A percentile compares a stretch with the other conserved stretches of the same genome.
These are phyloP conservation scores for Hibiscus trionum DNA, from an alignment of 345 rosid species.

Conservation along the genomic window DNA sequence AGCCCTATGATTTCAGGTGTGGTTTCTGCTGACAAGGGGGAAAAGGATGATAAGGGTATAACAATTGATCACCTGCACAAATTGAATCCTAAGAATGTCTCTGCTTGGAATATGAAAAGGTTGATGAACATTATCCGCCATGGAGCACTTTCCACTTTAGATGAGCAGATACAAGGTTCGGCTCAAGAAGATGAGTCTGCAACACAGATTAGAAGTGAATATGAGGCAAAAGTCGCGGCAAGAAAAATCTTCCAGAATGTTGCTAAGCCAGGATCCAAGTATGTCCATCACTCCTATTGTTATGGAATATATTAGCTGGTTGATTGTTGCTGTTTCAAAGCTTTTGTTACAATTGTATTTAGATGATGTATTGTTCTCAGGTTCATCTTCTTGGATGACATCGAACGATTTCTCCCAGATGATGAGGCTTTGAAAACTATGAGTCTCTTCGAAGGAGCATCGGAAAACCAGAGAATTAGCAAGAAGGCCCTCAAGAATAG, in stretches of 20 bases:
- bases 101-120: slow-evolving; percentile 94
- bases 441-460: slow-evolving; percentile 39
- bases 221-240: slow-evolving; percentile 78
- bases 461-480: slow-evolving; percentile 48
- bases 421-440: slow-evolving; percentile 65
- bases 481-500: slow-evolving; percentile 66
- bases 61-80: slow-evolving; percentile 63
- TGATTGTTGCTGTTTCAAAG: too few species aligned
- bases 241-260: slow-evolving; percentile 74
- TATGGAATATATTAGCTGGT: neutral
- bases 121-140: slow-evolving; percentile 59
- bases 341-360: too few species aligned
- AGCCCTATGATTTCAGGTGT: slow-evolving; percentile 38
- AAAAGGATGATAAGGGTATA: slow-evolving; percentile 31
- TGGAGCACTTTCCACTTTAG: slow-evolving; percentile 69
- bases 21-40: slow-evolving; percentile 42
- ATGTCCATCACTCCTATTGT: slow-evolving; percentile 3
- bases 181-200: slow-evolving; percentile 47
- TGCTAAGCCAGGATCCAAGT: slow-evolving; percentile 62
- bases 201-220: slow-evolving; percentile 56
- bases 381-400: slow-evolving; percentile 53
- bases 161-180: slow-evolving; percentile 60
- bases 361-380: slow-evolving; percentile 22
- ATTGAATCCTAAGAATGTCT: slow-evolving; percentile 63
- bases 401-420: slow-evolving; percentile 57